Base-by-base conservation (phyloP, 2,329 filamentous ascomycete species). In the Penicillium concentricum region DNA sequence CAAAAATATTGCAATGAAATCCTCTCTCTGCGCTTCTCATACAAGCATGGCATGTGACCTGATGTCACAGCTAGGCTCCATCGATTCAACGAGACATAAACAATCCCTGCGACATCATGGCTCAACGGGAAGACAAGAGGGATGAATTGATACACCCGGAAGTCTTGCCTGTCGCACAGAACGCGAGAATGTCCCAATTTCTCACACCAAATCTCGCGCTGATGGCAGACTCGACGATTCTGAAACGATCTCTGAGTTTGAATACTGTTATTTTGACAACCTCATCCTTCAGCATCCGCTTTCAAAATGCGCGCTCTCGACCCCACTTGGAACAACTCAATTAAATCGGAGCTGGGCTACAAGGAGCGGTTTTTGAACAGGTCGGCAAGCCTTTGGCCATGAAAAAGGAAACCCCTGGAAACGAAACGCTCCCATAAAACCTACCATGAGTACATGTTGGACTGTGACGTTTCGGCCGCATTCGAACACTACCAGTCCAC, bases 331-430 rank as follows among this genome's bases (percentile, higher is more conserved):
- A 61, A 13, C 5, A 9, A 5, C 37, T 56, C 13, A 61, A 61
- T 15, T 41, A 61, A 39, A 59, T 59, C 15, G 59, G 59, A 16
- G 37, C 4, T 41, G 49, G 59, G 9, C 44, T 59, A 20, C 56
- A 61, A 44, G 56, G 58, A 13, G 37, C 18, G 3, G 22, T 61
- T 5, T 59, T 61, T 18, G 58, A 61, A 38, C 13, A 28, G 10
- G 49, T 59, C 12, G 59, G 59, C 26, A 39, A 48, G 15, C 16
- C 41, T 1, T 24, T 30, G 4, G 56, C 37, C 13, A 8, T 59
- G 2, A 61, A 61, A 18, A 59, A 59, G 20, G 53, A 61, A 46
- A 54, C 0, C 13, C 56, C 49, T 12, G 58, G 58, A 34, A 60
- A 60, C 13, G 55, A 58, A 47, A 26, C 18, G 2, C 47, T 8